Evolutionary conservation across 805 yeast species (phyloP).

Genomic region (Sugiyamaella lignohabitans): DNA sequence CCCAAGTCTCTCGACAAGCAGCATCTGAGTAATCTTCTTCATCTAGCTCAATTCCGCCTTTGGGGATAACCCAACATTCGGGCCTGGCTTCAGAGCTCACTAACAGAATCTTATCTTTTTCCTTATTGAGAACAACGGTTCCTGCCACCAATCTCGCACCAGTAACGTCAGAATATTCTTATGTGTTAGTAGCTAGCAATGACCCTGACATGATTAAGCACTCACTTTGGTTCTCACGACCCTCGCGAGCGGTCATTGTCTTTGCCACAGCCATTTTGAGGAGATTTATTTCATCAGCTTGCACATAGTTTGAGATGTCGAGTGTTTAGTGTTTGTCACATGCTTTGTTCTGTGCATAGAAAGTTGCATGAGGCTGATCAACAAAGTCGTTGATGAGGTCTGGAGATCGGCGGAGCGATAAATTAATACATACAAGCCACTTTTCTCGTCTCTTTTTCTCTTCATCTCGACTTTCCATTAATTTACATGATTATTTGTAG

Average conservation of each 20-base stretch:
- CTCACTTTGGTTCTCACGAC: constrained; percentile 18
- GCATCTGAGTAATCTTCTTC: constrained; percentile 45
- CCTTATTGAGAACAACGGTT: constrained; percentile 61
- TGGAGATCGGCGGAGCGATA: too few species aligned
- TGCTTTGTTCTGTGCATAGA: too few species aligned
- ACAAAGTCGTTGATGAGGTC: too few species aligned
- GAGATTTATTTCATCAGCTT: too few species aligned
- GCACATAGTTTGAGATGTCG: too few species aligned
- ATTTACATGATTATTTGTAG: too few species aligned
- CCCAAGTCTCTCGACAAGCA: constrained; percentile 94
- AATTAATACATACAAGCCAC: too few species aligned
- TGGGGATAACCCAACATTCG: constrained; percentile 82
- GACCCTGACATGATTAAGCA: neutral
- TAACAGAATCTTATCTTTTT: constrained; percentile 61
- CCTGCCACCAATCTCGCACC: constrained; percentile 94
- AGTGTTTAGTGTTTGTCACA: too few species aligned
- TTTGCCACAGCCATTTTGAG: constrained; percentile 2
- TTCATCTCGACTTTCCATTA: too few species aligned
- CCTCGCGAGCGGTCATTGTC: constrained; percentile 15
- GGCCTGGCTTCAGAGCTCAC: constrained; percentile 65
- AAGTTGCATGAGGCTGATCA: too few species aligned
- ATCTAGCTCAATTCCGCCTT: constrained; percentile 91
- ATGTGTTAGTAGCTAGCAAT: neutral
- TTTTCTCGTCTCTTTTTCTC: too few species aligned
- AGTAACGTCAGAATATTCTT: constrained; percentile 45